Percentiles rank a stretch among this genome's conserved stretches.
phyloP scores from a whole-genome alignment of 257 asterid species.

The Thymus mandschuricus region DNA sequence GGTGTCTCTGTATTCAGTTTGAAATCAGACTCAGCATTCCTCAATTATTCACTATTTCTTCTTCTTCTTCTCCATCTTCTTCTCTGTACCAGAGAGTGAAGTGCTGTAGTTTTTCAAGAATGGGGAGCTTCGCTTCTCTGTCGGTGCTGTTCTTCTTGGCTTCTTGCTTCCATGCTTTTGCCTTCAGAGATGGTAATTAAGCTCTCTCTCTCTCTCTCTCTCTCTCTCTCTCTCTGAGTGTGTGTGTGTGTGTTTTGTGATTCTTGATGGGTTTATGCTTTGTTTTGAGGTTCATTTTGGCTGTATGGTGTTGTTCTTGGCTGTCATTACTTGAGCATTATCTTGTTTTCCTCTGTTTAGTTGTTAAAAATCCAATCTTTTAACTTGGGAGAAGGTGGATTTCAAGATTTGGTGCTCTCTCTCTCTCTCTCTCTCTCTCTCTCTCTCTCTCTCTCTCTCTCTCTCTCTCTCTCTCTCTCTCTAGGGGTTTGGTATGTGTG shows the following conservation, averaged over 20 bases:
- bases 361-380: constrained; percentile 14
- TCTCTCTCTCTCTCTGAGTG: neutral
- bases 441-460: neutral
- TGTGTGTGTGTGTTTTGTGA: neutral
- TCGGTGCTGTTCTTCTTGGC: constrained; percentile 52
- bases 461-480: neutral
- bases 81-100: constrained; percentile 25
- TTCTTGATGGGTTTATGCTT: neutral
- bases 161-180: constrained; percentile 43
- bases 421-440: neutral
- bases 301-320: neutral
- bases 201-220: neutral
- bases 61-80: neutral
- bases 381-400: neutral
- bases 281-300: neutral
- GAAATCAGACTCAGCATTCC: constrained; percentile 27
- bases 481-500: neutral
- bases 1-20: constrained; percentile 33
- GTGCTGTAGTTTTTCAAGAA: constrained; percentile 37
- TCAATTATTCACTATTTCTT: neutral
- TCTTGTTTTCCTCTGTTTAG: neutral
- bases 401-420: constrained; percentile 9
- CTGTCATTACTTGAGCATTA: neutral
- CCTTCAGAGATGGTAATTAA: constrained; percentile 67
- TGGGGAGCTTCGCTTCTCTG: constrained; percentile 41